phyloP scores from a whole-genome alignment of 208 protist species.

The Naegleria fowleri region DNA sequence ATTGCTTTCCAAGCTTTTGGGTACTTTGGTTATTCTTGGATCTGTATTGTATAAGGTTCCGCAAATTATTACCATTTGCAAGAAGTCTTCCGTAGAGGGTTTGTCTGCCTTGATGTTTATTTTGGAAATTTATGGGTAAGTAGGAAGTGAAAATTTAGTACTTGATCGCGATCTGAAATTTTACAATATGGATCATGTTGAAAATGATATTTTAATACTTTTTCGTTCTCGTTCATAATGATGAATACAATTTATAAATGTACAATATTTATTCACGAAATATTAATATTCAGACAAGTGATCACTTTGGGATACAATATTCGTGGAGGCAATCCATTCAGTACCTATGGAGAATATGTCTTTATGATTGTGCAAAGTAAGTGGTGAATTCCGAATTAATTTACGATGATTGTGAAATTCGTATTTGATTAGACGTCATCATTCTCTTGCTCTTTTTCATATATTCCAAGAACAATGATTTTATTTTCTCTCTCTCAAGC shows the following conservation, averaged over 20 bases:
- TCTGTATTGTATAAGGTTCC: conserved; percentile 23
- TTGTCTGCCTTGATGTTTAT: background rate
- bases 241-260: no score
- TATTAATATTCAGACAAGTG: background rate
- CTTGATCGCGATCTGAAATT: background rate
- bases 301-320: conserved; percentile 19
- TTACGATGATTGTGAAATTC: background rate
- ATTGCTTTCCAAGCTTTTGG: conserved; percentile 21
- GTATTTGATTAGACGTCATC: background rate
- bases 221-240: no score
- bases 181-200: no score
- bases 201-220: no score
- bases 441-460: background rate
- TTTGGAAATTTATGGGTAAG: conserved; percentile 1
- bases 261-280: no score
- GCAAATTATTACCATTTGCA: conserved; percentile 26
- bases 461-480: background rate
- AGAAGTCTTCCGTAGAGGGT: background rate
- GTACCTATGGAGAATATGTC: conserved; percentile 27
- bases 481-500: background rate
- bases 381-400: background rate
- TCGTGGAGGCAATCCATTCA: background rate
- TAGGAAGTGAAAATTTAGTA: background rate
- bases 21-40: conserved; percentile 16
- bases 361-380: conserved; percentile 25